Conservation (phyloP, 2,329 filamentous ascomycete genomes). For the Apiospora kogelbergensis region DNA sequence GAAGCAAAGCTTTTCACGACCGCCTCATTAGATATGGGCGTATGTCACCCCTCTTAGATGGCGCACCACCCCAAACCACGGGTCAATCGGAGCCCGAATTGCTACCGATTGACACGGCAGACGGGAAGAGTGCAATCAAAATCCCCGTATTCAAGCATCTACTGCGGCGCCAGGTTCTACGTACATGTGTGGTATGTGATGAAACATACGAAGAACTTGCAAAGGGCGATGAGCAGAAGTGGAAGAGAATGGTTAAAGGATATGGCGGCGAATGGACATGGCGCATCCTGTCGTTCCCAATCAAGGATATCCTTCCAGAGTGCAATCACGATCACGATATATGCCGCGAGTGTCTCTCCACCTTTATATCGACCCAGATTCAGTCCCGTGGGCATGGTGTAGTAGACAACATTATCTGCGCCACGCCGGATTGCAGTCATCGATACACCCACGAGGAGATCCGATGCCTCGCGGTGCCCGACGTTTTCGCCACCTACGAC, state of each 20-base stretch:
- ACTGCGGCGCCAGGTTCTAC: conserved; percentile 2
- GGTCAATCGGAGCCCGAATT: not conserved
- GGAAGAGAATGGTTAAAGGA: conserved; percentile 10
- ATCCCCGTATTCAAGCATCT: conserved; percentile 15
- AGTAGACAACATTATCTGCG: conserved; percentile 26
- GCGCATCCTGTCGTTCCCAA: conserved; percentile 16
- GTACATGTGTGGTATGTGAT: conserved; percentile 15
- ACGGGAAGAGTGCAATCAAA: conserved; percentile 5
- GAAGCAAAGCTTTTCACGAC: conserved; percentile 15
- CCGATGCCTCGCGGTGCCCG: conserved; percentile 12
- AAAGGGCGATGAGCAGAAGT: conserved; percentile 2
- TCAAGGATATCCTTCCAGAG: conserved; percentile 11
- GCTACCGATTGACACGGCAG: conserved; percentile 12
- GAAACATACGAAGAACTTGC: conserved; percentile 15
- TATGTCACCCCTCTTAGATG: conserved; percentile 13
- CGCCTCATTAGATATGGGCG: conserved; percentile 12
- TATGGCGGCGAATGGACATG: conserved; percentile 19
- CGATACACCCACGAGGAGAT: conserved; percentile 15
- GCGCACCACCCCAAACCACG: not conserved
- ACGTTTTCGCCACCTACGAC: conserved; percentile 16
- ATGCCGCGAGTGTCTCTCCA: conserved; percentile 15
- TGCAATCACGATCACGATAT: conserved; percentile 15
- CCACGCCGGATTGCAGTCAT: conserved; percentile 14
- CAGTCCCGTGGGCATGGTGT: conserved; percentile 39
- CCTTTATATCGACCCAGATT: conserved; percentile 29